Evolutionary conservation across 192 early-diverging fungal species (phyloP).

Genomic region (Podochytrium sp.): DNA sequence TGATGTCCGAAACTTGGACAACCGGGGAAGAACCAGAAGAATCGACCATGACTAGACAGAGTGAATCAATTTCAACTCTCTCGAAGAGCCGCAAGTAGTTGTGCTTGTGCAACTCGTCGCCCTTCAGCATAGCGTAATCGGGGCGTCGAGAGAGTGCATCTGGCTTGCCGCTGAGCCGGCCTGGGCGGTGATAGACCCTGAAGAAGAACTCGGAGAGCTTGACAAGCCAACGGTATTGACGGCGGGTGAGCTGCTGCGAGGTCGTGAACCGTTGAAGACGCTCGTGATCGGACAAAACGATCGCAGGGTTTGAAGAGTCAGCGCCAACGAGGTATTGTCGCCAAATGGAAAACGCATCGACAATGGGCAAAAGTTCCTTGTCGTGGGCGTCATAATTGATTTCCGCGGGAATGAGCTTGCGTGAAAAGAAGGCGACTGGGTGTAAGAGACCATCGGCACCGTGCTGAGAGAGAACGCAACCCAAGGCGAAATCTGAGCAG

Average conservation of each 20-base stretch:
- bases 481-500: conserved; percentile 5
- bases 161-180: not conserved
- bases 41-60: no score
- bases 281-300: not conserved
- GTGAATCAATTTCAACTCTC: not conserved
- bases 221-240: conserved; percentile 1
- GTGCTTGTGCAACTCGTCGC: conserved; percentile 3
- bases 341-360: not conserved
- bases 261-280: not conserved
- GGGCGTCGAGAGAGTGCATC: not conserved
- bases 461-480: not conserved
- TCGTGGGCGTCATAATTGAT: conserved; percentile 12
- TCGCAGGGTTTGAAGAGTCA: not conserved
- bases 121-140: not conserved
- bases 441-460: not conserved
- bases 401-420: not conserved
- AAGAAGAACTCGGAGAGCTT: not conserved
- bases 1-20: not conserved
- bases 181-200: not conserved
- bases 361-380: conserved; percentile 18
- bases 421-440: conserved; percentile 20
- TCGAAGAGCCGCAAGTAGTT: not conserved
- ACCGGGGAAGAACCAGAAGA: no score
- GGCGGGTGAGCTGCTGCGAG: not conserved
- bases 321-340: conserved; percentile 7